A percentile compares a stretch with the other conserved stretches of the same genome.
Conservation (phyloP, 345 rosid species). For the Brassica juncea region DNA sequence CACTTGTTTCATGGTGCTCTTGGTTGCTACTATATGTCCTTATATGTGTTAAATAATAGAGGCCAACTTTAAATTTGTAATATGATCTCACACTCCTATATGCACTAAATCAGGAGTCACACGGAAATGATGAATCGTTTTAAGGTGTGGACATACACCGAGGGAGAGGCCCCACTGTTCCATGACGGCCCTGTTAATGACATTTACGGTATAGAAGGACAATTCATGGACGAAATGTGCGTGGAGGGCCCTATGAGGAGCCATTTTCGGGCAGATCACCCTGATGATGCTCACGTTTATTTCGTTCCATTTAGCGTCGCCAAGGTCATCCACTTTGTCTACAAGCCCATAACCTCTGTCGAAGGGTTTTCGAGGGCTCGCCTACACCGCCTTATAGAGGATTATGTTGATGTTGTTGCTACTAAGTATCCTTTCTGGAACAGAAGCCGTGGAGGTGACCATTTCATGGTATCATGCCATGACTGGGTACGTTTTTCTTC, state of each 20-base stretch:
- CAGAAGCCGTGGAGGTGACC: conserved; percentile 59
- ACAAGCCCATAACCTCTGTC: conserved; percentile 47
- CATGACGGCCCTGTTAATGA: conserved; percentile 64
- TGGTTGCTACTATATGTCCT: neutral
- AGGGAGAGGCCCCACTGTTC: conserved; percentile 65
- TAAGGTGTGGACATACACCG: conserved; percentile 69
- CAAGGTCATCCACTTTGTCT: conserved; percentile 49
- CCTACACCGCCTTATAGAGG: conserved; percentile 54
- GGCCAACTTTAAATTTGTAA: neutral
- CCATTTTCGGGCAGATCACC: conserved; percentile 45
- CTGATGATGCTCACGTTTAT: conserved; percentile 53
- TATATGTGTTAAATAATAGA: neutral
- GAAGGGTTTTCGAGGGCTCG: conserved; percentile 51
- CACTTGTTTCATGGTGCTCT: neutral
- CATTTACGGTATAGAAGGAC: conserved; percentile 70
- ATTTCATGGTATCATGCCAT: conserved; percentile 70
- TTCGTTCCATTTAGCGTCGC: conserved; percentile 66
- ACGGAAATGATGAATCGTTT: conserved; percentile 64
- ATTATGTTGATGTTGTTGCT: conserved; percentile 48
- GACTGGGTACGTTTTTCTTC: conserved; percentile 57
- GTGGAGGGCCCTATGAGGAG: conserved; percentile 40
- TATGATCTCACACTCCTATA: conserved; percentile 21
- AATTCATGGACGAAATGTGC: conserved; percentile 63
- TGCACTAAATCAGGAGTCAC: conserved; percentile 58
- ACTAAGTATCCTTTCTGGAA: conserved; percentile 59